Conservation (phyloP, 345 rosid genomes). For the Gossypium bickii region DNA sequence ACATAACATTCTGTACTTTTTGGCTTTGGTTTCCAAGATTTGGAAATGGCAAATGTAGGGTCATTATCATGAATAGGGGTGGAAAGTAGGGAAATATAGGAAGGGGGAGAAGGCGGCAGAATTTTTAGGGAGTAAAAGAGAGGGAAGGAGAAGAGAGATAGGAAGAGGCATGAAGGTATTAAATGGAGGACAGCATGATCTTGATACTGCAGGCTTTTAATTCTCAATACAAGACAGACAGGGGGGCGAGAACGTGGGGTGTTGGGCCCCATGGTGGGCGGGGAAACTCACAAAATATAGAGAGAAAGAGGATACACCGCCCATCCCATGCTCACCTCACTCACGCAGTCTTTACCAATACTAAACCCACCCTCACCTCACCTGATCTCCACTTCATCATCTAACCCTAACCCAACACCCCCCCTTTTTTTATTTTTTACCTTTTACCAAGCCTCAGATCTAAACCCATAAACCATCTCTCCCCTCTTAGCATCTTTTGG, state of each 20-base stretch:
- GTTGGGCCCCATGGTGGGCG: slow-evolving; percentile 29
- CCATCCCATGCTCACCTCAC: slow-evolving; percentile 49
- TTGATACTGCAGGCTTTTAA: slow-evolving; percentile 21
- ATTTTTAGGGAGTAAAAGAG: background rate
- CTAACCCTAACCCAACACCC: slow-evolving; percentile 54
- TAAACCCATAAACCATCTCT: slow-evolving; percentile 20
- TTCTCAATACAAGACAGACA: slow-evolving; percentile 18
- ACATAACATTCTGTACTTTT: background rate
- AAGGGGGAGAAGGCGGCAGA: background rate
- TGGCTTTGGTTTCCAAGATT: background rate
- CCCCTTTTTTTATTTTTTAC: too few relatives aligned
- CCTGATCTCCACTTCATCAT: slow-evolving; percentile 25
- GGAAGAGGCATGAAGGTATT: background rate
- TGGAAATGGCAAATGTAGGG: background rate
- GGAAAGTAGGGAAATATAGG: background rate
- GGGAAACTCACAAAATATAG: background rate
- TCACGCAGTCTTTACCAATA: slow-evolving; percentile 57
- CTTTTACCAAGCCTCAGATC: slow-evolving; percentile 3
- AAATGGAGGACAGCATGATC: slow-evolving; percentile 26
- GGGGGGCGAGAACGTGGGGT: slow-evolving; percentile 24
- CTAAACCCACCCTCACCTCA: slow-evolving; percentile 25
- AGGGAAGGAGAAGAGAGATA: background rate
- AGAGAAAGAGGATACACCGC: slow-evolving; percentile 32
- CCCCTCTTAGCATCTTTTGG: slow-evolving; percentile 11
- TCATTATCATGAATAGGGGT: background rate